Evolutionary conservation across 73 alveolate species (phyloP), one percentile per base, ranked within the genome.

Genomic region (Symbiodinium natans): DNA sequence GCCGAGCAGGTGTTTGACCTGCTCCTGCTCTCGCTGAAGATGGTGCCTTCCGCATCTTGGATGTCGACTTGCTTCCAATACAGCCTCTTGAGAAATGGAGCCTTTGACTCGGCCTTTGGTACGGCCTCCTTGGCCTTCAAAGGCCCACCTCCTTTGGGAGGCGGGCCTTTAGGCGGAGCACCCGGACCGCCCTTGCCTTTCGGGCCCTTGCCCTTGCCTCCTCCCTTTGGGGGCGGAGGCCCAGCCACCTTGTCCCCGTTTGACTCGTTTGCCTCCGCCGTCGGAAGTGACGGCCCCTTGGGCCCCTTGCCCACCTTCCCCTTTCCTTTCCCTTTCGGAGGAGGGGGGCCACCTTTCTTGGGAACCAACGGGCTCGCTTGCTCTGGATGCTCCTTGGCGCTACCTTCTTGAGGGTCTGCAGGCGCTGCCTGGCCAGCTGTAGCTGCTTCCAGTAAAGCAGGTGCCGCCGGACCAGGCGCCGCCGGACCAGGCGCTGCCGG

Each of bases 11-110:
- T 90, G 54, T 90, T 41, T 11, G 97, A 21, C 56, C 86, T 27
- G 43, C 74, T 39, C 40, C 97, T 41, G 31, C 54, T 90, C 41
- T 68, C 86, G 41, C 87, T 73, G 75, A 90, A 90, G 87, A 90
- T 90, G 74, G 97, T 90, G 6, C 97, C 97, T 73, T 90, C 97
- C 27, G 86, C 97, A 42, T 90, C 97, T 63, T 48, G 71, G 3
- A 90, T 39, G 88, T 90, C 97, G 8, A 90, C 87, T 23, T 63
- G 86, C 54, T 90, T 90, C 97, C 97, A 90, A 52, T 90, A 90
- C 56, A 90, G 73, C 75, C 40, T 90, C 87, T 73, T 63, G 74
- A 40, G 86, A 42, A 90, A 90, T 15, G 97, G 97, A 8, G 97
- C 87, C 43, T 90, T 73, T 36, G 85, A 31, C 73, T 63, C 86